phyloP scores from a whole-genome alignment of 192 early-diverging fungal species.

The Chytriomyces sp. region DNA sequence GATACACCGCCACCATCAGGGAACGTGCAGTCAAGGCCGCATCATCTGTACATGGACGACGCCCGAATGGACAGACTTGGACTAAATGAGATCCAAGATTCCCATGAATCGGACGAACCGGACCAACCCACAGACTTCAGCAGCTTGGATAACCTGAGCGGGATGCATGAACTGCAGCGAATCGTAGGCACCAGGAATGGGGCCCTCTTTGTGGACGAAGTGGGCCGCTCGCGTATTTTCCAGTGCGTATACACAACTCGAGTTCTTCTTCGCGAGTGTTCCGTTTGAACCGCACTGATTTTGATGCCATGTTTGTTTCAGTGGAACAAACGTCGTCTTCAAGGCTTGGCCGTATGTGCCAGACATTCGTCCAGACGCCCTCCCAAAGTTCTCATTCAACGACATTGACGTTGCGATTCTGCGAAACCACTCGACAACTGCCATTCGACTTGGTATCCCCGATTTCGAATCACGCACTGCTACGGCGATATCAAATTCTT shows the following conservation, averaged over 20 bases:
- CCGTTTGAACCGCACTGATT: not conserved
- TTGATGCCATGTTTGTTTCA: not conserved
- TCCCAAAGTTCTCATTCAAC: conserved; percentile 32
- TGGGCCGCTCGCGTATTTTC: conserved; percentile 19
- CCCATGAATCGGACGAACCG: no score
- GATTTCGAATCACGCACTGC: not conserved
- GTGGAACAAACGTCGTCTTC: conserved; percentile 40
- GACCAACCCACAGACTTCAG: no score
- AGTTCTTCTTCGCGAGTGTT: not conserved
- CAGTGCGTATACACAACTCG: not conserved
- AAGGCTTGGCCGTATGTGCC: conserved; percentile 29
- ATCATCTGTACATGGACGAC: no score
- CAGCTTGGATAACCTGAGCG: no score
- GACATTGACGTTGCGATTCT: conserved; percentile 27
- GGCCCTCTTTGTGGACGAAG: conserved; percentile 28
- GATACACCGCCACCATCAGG: no score
- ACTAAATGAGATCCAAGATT: no score
- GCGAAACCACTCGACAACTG: conserved; percentile 19
- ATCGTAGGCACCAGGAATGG: conserved; percentile 10
- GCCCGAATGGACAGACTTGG: no score
- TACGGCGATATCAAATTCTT: not conserved
- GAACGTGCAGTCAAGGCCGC: no score
- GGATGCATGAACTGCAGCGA: not conserved
- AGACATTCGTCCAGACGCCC: conserved; percentile 26
- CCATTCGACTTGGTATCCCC: conserved; percentile 30